A percentile compares a stretch with the other conserved stretches of the same genome.
phyloP scores from a whole-genome alignment of 805 yeast genomes.

The Candida broadrunensis region DNA sequence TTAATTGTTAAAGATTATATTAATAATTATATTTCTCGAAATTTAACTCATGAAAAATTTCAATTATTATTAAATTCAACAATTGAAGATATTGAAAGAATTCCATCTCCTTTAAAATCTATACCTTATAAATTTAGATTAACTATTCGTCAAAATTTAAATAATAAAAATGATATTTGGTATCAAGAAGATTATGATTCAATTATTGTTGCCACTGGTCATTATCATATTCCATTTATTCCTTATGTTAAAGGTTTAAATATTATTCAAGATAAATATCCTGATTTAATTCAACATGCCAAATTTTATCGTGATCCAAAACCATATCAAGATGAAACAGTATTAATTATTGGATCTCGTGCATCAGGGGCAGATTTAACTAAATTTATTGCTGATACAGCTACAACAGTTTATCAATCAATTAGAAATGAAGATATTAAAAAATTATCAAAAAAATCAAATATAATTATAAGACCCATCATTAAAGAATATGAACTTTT shows the following conservation, averaged over 20 bases:
- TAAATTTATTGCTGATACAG: conserved; percentile 19
- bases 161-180: conserved; percentile 31
- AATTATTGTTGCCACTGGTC: conserved; percentile 46
- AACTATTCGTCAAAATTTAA: conserved; percentile 14
- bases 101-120: conserved; percentile 5
- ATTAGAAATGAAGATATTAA: conserved; percentile 13
- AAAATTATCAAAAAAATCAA: conserved; percentile 4
- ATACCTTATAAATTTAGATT: conserved; percentile 14
- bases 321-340: conserved; percentile 30
- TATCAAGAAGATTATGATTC: conserved; percentile 36
- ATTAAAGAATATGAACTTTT: conserved; percentile 16
- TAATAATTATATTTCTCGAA: conserved; percentile 21
- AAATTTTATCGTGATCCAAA: conserved; percentile 37
- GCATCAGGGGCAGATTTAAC: conserved; percentile 28
- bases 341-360: conserved; percentile 20
- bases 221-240: conserved; percentile 45
- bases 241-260: conserved; percentile 42
- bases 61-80: conserved; percentile 28
- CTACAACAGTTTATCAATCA: conserved; percentile 25
- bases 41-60: conserved; percentile 13
- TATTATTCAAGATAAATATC: conserved; percentile 27
- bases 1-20: conserved; percentile 25
- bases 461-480: conserved; percentile 21
- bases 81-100: conserved; percentile 34
- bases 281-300: conserved; percentile 38